Base-by-base conservation (phyloP, 805 yeast genomes). In the Metschnikowia drakensbergensis region DNA sequence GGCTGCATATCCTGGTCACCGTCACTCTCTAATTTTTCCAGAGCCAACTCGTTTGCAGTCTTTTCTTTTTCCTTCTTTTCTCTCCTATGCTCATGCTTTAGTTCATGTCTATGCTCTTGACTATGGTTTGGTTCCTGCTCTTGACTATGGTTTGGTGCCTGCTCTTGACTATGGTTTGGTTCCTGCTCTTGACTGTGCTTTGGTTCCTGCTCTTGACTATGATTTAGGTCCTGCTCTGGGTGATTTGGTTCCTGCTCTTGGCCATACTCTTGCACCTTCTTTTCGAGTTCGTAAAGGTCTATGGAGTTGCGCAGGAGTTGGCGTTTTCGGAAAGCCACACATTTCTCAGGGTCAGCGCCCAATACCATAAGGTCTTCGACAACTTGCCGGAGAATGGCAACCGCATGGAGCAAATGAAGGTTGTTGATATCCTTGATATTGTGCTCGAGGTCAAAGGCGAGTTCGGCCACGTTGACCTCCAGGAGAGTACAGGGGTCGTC, bases 401-500 rank as follows among this genome's bases (percentile, higher is more conserved):
- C 54, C 17, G 75, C 69, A 45, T 72, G 75, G 50, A 51, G 66
- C 6, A 60, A 50, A 53, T 69, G 70, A 28, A 72, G 60, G 41
- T 58, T 63, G 51, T 69, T 68, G 37, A 71, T 62, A 51, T 68
- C 58, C 52, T 69, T 71, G 32, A 63, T 48, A 13, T 57, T 59
- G 47, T 64, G 58, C 26, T 58, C 45, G 9, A 71, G 51, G 47
- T 71, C 75, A 46, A 65, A 62, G 17, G 60, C 60, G n/a, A 72
- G 54, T 34, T 71, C 76, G 27, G 61, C 63, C 17, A 66, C 48
- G 32, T 55, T 51, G 22, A 70, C 66, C 40, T 69, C 76, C 4
- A 63, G 68, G 5, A 69, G 53, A 37, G 60, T 54, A 26, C 43
- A 48, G 2, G 77, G 76, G 28, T 64, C 74, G 54, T 72, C 76